Percentiles rank a stretch among this genome's conserved stretches.
Conservation (phyloP, 768 basidiomycete species). For the Leccinum longicurvipes region DNA sequence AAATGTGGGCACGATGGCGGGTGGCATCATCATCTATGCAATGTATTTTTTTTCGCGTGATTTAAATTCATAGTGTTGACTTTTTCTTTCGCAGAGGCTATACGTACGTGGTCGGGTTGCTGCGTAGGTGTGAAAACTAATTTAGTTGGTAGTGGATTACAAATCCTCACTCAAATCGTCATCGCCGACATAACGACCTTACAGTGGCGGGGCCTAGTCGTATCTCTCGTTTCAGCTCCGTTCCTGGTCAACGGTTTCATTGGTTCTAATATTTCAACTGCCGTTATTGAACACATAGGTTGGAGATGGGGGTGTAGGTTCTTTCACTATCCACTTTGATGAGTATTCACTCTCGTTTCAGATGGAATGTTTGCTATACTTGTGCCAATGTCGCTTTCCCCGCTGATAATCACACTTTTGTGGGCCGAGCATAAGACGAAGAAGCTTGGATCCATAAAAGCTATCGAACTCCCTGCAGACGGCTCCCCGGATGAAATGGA, state of each 20-base stretch:
- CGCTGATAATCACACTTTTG: slow-evolving; percentile 51
- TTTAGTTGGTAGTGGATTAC: slow-evolving; percentile 43
- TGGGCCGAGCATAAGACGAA: slow-evolving; percentile 53
- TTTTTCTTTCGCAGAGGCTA: slow-evolving; percentile 46
- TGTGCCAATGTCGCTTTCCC: slow-evolving; percentile 46
- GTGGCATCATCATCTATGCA: slow-evolving; percentile 56
- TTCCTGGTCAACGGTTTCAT: slow-evolving; percentile 65
- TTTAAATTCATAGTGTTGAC: slow-evolving; percentile 12
- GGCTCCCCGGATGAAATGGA: not conserved
- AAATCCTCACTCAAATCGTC: slow-evolving; percentile 61
- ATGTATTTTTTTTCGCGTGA: slow-evolving; percentile 35
- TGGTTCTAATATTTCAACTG: slow-evolving; percentile 57
- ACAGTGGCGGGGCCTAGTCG: slow-evolving; percentile 53
- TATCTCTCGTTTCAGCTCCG: slow-evolving; percentile 43
- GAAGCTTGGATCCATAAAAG: slow-evolving; percentile 32
- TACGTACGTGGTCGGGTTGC: slow-evolving; percentile 38
- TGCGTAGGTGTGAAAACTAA: not conserved
- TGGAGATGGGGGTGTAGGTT: slow-evolving; percentile 72
- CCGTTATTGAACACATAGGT: slow-evolving; percentile 41
- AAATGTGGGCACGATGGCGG: slow-evolving; percentile 43
- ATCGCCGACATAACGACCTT: slow-evolving; percentile 62
- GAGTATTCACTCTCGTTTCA: slow-evolving; percentile 18
- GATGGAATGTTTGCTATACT: slow-evolving; percentile 60
- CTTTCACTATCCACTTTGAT: not conserved
- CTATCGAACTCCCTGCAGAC: not conserved